Conservation (phyloP, 495 filamentous ascomycete species). For the Neurospora tetraspora region DNA sequence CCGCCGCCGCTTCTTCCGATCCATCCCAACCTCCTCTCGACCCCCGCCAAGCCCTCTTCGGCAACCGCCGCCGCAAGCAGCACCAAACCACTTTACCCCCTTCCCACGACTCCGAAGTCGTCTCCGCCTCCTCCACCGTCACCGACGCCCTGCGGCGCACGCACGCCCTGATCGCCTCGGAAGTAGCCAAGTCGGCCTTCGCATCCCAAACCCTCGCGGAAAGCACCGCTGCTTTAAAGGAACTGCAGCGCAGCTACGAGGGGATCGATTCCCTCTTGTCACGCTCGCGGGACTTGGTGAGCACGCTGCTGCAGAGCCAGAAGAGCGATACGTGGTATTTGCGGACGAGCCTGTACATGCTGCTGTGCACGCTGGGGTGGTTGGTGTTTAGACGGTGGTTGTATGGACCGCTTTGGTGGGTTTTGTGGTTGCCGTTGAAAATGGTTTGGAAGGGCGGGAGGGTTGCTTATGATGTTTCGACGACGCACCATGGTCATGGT, state of each 20-base stretch:
- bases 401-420: slow-evolving; percentile 85
- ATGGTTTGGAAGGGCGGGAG: slow-evolving; percentile 40
- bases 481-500: slow-evolving; percentile 21
- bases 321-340: slow-evolving; percentile 98
- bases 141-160: slow-evolving; percentile 76
- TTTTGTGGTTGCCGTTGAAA: slow-evolving; percentile 70
- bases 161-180: slow-evolving; percentile 70
- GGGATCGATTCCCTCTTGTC: slow-evolving; percentile 66
- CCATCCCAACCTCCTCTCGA: not conserved
- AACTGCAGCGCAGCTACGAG: slow-evolving; percentile 69
- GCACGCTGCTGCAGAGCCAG: slow-evolving; percentile 69
- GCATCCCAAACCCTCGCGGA: slow-evolving; percentile 76
- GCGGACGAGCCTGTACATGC: slow-evolving; percentile 72
- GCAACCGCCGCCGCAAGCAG: slow-evolving; percentile 14
- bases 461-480: slow-evolving; percentile 28
- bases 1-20: too few relatives aligned
- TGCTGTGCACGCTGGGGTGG: slow-evolving; percentile 70
- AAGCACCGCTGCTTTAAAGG: slow-evolving; percentile 71
- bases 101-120: slow-evolving; percentile 53
- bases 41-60: slow-evolving; percentile 11
- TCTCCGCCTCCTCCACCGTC: slow-evolving; percentile 70
- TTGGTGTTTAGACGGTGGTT: slow-evolving; percentile 72
- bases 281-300: slow-evolving; percentile 62
- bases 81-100: slow-evolving; percentile 8
- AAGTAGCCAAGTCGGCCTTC: slow-evolving; percentile 76